Evolutionary conservation across 441 rosid species (phyloP), one percentile per base, ranked within the genome.

Genomic region (Manihot esculenta): DNA sequence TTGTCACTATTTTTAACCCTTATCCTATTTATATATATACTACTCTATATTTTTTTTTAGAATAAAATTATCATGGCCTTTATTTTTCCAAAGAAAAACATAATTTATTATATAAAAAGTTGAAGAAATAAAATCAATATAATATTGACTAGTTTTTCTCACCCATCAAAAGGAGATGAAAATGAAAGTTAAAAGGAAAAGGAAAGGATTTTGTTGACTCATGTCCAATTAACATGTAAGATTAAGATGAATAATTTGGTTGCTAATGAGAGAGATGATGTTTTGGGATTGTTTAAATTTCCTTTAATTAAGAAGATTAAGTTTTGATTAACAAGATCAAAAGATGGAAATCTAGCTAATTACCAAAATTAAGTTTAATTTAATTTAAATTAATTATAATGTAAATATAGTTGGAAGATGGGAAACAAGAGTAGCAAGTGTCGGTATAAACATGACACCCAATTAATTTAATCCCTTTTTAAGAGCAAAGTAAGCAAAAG

Each of bases 381-480:
- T n/a, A 61, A 3, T 6, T 55, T 56, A 17, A 20, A 51, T 42
- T 68, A 74, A 44, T 42, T 17, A 49, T 70, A 78, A 80, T 75
- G 24, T 48, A 55, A 67, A 64, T 47, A 35, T 68, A 75, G 90
- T 85, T 80, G 83, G 86, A 79, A 78, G 80, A 77, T 71, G 80
- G 83, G 87, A 82, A 88, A 77, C 89, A 78, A 82, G 73, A 54
- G 72, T 49, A 76, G 73, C 53, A 56, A 62, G 67, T 84, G 89
- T 85, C 84, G 87, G 92, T 74, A 84, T 64, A 69, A 81, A 79
- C 76, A 84, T 79, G 82, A 72, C 89, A 84, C 54, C 48, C 65
- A 18, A 75, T 78, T 62, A 74, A 78, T n/a, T 47, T 53, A 27
- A 66, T 48, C 55, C 21, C 2, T 17, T 42, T 15, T 59, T 64